Percentiles rank a stretch among this genome's conserved stretches.
phyloP scores from a whole-genome alignment of 768 basidiomycete genomes.

The Dacryopinax primogenitus region DNA sequence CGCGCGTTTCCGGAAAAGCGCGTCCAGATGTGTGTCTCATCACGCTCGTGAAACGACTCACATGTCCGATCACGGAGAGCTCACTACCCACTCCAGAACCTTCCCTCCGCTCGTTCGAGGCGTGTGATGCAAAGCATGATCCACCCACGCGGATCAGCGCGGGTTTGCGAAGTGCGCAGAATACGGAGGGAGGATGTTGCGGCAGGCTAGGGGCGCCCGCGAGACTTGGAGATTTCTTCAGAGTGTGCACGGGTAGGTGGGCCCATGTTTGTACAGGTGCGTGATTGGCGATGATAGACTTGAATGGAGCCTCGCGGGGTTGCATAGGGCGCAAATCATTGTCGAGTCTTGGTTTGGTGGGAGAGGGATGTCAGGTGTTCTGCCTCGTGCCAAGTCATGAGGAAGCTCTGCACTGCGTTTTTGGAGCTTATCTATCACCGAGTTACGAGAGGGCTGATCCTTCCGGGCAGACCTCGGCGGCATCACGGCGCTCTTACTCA shows the following conservation, averaged over 20 bases:
- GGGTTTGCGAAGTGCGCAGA: not conserved
- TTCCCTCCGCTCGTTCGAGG: not conserved
- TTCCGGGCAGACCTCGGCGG: not conserved
- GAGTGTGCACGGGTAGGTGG: not conserved
- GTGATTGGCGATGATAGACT: conserved; percentile 6
- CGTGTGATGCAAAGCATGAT: not conserved
- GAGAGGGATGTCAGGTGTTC: not conserved
- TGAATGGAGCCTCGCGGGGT: not conserved
- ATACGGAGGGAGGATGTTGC: not conserved
- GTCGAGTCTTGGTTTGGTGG: too few relatives aligned
- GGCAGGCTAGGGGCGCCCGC: not conserved
- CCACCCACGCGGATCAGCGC: conserved; percentile 6
- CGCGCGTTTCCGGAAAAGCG: conserved; percentile 3
- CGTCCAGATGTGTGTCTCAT: not conserved
- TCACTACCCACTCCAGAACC: not conserved
- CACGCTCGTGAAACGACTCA: not conserved
- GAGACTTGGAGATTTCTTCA: too few relatives aligned
- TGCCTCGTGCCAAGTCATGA: not conserved
- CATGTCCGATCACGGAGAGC: not conserved
- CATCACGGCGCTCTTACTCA: too few relatives aligned
- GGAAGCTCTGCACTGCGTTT: not conserved
- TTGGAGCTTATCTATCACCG: not conserved
- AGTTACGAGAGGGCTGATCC: not conserved
- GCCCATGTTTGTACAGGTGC: not conserved
- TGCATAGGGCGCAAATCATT: not conserved